A percentile compares a stretch with the other conserved stretches of the same genome.
phyloP scores from a whole-genome alignment of 768 basidiomycete species.

The Macrolepiota fuliginosa region DNA sequence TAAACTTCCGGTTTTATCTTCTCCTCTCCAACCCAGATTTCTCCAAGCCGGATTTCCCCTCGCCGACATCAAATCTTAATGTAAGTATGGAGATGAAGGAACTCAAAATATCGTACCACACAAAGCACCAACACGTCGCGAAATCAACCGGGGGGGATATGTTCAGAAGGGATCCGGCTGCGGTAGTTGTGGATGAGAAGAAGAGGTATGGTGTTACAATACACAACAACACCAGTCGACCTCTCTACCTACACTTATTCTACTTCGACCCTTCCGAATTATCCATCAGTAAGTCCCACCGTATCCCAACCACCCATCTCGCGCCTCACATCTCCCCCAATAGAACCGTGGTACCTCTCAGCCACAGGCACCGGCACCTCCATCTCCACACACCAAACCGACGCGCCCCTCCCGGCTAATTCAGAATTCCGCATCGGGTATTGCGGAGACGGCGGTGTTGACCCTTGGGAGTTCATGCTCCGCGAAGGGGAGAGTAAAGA shows the following conservation, averaged over 20 bases:
- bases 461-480: constrained; percentile 31
- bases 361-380: constrained; percentile 25
- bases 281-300: constrained; percentile 26
- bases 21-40: constrained; percentile 16
- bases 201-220: constrained; percentile 24
- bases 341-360: constrained; percentile 22
- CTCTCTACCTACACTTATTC: constrained; percentile 37
- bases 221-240: constrained; percentile 28
- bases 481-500: constrained; percentile 29
- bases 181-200: constrained; percentile 20
- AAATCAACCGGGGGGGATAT: constrained; percentile 25
- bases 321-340: too few relatives aligned
- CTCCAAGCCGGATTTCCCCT: background rate
- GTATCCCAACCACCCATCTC: too few relatives aligned
- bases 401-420: constrained; percentile 24
- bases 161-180: constrained; percentile 25
- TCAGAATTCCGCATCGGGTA: constrained; percentile 37
- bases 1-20: constrained; percentile 30
- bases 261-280: constrained; percentile 41
- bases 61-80: constrained; percentile 5
- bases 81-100: constrained; percentile 30
- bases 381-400: constrained; percentile 19
- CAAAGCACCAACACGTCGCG: constrained; percentile 19
- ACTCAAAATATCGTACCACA: constrained; percentile 19
- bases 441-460: constrained; percentile 27